A percentile compares a stretch with the other conserved stretches of the same genome.
Conservation (phyloP, 2,329 filamentous ascomycete genomes). For the Scleromitrula shiraiana region DNA sequence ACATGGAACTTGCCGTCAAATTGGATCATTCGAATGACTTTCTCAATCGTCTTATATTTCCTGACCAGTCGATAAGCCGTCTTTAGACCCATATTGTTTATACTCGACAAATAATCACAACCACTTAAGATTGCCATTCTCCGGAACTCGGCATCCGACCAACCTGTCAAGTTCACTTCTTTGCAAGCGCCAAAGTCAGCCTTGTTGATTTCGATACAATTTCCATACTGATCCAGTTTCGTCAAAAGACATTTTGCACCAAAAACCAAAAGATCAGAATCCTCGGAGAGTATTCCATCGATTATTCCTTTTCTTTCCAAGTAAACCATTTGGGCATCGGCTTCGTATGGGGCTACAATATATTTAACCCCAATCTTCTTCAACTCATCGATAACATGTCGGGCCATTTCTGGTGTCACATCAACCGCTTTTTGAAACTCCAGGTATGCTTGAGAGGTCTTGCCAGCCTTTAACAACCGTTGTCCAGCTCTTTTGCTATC, state of each 20-base stretch:
- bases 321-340: slow-evolving; percentile 93
- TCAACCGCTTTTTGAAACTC: slow-evolving; percentile 95
- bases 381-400: slow-evolving; percentile 81
- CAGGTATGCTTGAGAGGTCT: slow-evolving; percentile 67
- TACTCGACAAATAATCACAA: slow-evolving; percentile 86
- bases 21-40: slow-evolving; percentile 71
- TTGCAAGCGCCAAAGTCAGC: slow-evolving; percentile 81
- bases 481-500: slow-evolving; percentile 69
- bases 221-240: slow-evolving; percentile 88
- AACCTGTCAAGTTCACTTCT: slow-evolving; percentile 82
- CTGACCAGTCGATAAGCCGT: slow-evolving; percentile 86
- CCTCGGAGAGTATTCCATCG: slow-evolving; percentile 85
- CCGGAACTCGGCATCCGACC: slow-evolving; percentile 85
- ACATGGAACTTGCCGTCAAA: slow-evolving; percentile 83
- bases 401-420: slow-evolving; percentile 92
- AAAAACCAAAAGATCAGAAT: slow-evolving; percentile 93
- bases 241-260: slow-evolving; percentile 85
- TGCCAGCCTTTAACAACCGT: slow-evolving; percentile 74
- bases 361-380: slow-evolving; percentile 75
- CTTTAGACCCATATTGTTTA: slow-evolving; percentile 82
- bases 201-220: slow-evolving; percentile 86
- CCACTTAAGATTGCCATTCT: slow-evolving; percentile 95
- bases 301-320: slow-evolving; percentile 80
- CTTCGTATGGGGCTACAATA: slow-evolving; percentile 93
- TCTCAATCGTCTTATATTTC: slow-evolving; percentile 82